Evolutionary conservation across 306 rosid species (phyloP).

Genomic region (Sophora flavescens): DNA sequence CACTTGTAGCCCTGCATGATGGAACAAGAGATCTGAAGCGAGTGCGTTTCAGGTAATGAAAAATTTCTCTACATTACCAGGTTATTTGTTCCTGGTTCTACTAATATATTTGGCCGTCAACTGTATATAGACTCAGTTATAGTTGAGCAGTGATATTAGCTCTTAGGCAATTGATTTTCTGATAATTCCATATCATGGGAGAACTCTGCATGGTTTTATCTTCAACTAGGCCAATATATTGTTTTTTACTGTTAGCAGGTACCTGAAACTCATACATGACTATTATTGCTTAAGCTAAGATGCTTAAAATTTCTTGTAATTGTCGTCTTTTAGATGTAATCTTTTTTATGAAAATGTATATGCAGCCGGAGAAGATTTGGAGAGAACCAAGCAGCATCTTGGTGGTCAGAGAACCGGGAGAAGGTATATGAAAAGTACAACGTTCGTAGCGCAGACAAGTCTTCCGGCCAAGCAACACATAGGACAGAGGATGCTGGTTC

Average conservation of each 20-base stretch:
- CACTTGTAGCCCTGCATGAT: constrained; percentile 87
- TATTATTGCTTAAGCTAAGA: background rate
- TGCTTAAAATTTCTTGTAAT: background rate
- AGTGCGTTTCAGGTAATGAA: constrained; percentile 91
- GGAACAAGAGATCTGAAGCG: constrained; percentile 95
- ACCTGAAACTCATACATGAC: constrained; percentile 9
- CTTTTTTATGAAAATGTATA: constrained; percentile 37
- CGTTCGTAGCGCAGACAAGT: constrained; percentile 73
- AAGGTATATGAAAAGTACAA: constrained; percentile 88
- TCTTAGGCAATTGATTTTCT: background rate
- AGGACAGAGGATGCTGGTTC: constrained; percentile 64
- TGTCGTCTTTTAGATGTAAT: background rate
- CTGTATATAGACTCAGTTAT: background rate
- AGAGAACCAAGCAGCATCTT: constrained; percentile 96
- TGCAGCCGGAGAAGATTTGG: constrained; percentile 98
- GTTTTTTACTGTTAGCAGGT: background rate
- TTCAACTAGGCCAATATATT: background rate
- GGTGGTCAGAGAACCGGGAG: constrained; percentile 98
- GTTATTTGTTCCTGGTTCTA: constrained; percentile 9
- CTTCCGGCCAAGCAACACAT: constrained; percentile 62
- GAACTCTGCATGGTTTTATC: background rate
- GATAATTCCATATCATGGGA: background rate
- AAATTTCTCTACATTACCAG: constrained; percentile 4
- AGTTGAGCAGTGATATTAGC: constrained; percentile 16
- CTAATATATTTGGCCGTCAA: background rate